Base-by-base conservation (phyloP, 2,329 filamentous ascomycete genomes). In the Fusarium sp. region DNA sequence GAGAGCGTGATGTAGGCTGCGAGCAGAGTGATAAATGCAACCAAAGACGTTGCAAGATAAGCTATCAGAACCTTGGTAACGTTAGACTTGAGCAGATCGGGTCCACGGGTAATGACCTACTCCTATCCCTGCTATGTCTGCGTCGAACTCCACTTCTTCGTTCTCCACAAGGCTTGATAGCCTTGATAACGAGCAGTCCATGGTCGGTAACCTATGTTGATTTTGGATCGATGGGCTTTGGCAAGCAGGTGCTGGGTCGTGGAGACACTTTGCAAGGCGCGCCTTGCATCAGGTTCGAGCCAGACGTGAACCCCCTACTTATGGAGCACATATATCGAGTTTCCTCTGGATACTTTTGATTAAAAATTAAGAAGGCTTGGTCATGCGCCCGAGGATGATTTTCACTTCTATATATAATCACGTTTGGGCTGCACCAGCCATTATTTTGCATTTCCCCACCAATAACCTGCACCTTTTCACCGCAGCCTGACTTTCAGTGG, bases 91-190 rank as follows among this genome's bases (percentile, higher is more conserved):
- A 2, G 15, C 2, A 22, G 4, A 0, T 14, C 14, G 4, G 15
- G 10, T 30, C 14, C 13, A 14, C 6, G 15, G 11, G 1, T 1
- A 3, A 4, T 3, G 0, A 45, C 25, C n/a, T 7, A 62, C 58
- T 17, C 58, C 55, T 7, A 40, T 19, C 4, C 55, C 58, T 13
- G 58, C 58, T 13, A 62, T 46, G 1, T 62, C 58, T 4, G 58
- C 40, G 3, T 62, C 58, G 6, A 62, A 60, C 1, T 46, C 22
- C 1, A 53, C 46, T 3, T 30, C 2, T 3, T 25, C 19, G 1
- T 35, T 17, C 33, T n/a, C 15, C 33, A 37, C 33, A 17, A 37
- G 15, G 17, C 33, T 37, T 5, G 6, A 7, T 2, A 37, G 33
- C 33, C 33, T 37, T 7, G 14, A 15, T 9, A 10, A 37, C 7